Percentiles rank a stretch among this genome's conserved stretches.
These are phyloP conservation scores for Tinospora cordifolia DNA, from an alignment of 164 flowering plant genomes.

Conservation along the genomic window DNA sequence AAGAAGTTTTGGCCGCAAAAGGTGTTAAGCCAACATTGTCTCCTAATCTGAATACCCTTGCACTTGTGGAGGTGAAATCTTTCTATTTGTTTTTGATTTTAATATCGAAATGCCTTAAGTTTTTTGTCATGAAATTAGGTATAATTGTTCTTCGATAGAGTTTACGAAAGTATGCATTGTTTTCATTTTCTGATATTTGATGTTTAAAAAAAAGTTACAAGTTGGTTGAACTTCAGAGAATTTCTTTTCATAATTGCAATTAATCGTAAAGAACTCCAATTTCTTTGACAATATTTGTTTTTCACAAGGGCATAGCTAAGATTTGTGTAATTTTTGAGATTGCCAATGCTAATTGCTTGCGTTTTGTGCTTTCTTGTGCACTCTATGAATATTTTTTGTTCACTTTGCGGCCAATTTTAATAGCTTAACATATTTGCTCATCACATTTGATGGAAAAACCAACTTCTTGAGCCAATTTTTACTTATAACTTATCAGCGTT, in stretches of 20 bases:
- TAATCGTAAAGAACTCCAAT: too few species aligned
- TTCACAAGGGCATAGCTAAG: too few species aligned
- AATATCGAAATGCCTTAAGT: neutral
- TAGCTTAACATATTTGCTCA: neutral
- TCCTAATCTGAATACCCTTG: conserved; percentile 90
- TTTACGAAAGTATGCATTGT: neutral
- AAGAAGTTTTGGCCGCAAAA: conserved; percentile 88
- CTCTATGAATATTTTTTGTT: neutral
- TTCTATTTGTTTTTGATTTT: conserved; percentile 9
- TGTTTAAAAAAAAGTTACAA: too few species aligned
- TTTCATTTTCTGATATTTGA: neutral
- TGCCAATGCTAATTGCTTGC: too few species aligned
- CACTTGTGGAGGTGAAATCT: conserved; percentile 72
- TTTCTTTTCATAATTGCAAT: too few species aligned
- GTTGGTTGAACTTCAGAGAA: too few species aligned
- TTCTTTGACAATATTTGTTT: too few species aligned
- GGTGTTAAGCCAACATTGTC: conserved; percentile 96
- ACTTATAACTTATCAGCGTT: neutral
- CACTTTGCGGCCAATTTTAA: neutral
- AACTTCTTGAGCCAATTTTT: neutral
- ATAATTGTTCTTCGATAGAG: neutral
- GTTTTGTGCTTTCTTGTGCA: neutral
- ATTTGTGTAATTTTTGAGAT: too few species aligned
- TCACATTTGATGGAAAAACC: neutral
- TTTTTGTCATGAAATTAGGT: neutral